Conservation (phyloP, 1,284 basidiomycete species). For the Puccinia brachypodii region DNA sequence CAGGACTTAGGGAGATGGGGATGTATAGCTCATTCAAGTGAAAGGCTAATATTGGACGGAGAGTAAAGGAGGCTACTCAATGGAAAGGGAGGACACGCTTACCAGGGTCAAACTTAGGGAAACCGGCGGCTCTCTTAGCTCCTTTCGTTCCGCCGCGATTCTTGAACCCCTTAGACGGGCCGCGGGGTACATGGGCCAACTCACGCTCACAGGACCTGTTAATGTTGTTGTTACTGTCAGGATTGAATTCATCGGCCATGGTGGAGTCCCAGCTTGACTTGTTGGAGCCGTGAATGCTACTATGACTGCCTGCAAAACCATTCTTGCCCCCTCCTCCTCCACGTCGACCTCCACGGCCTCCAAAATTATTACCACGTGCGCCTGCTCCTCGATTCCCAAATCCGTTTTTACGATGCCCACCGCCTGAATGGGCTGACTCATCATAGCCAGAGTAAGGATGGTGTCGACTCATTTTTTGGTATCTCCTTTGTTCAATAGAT, state of each 20-base stretch:
- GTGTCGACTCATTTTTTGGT: conserved; percentile 70
- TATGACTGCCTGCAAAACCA: neutral
- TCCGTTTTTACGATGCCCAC: conserved; percentile 50
- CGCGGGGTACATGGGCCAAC: neutral
- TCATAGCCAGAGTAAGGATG: conserved; percentile 80
- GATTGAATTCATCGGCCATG: neutral
- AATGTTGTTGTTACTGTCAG: neutral
- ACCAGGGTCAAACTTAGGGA: conserved; percentile 8
- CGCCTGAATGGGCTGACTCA: conserved; percentile 55
- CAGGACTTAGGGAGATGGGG: no score
- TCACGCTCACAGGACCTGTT: conserved; percentile 21
- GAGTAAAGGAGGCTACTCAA: no score
- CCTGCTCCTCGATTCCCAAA: neutral
- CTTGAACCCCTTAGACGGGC: neutral
- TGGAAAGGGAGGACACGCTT: neutral
- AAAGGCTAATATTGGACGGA: neutral
- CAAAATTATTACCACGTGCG: neutral
- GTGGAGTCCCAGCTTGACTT: conserved; percentile 8
- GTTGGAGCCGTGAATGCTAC: neutral
- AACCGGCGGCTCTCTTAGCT: neutral
- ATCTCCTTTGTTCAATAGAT: no score
- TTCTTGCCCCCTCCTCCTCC: neutral
- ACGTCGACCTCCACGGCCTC: neutral
- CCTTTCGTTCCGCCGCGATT: neutral
- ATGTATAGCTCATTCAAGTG: neutral